These are phyloP conservation scores for Collybia sordida DNA, from an alignment of 768 basidiomycete species.

Conservation along the genomic window DNA sequence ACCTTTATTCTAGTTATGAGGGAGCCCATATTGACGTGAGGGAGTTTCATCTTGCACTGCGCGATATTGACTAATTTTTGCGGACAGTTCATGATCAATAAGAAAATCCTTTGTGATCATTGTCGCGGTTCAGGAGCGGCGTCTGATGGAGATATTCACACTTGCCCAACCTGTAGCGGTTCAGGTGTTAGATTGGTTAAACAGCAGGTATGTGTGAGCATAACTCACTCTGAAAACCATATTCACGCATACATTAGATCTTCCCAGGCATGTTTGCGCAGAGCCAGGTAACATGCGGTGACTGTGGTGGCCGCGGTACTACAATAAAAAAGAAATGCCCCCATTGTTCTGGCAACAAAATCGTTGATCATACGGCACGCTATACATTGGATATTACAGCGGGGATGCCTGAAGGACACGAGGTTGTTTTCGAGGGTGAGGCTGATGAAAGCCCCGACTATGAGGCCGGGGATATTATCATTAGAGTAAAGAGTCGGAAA, in stretches of 20 bases:
- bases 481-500: slow-evolving; percentile 78
- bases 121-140: slow-evolving; percentile 96
- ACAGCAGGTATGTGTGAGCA: slow-evolving; percentile 55
- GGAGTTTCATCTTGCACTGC: not conserved
- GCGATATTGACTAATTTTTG: not conserved
- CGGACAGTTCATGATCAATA: slow-evolving; percentile 85
- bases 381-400: slow-evolving; percentile 84
- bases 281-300: slow-evolving; percentile 77
- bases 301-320: slow-evolving; percentile 83
- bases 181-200: slow-evolving; percentile 81
- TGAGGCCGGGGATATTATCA: slow-evolving; percentile 92
- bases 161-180: slow-evolving; percentile 84
- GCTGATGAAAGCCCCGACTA: slow-evolving; percentile 95
- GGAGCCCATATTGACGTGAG: slow-evolving; percentile 83
- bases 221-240: no score
- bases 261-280: slow-evolving; percentile 97
- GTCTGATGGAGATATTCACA: slow-evolving; percentile 82
- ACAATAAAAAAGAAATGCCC: slow-evolving; percentile 78
- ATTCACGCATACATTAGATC: slow-evolving; percentile 39
- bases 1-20: slow-evolving; percentile 54
- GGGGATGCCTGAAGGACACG: slow-evolving; percentile 92
- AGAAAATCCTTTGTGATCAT: slow-evolving; percentile 92
- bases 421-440: slow-evolving; percentile 94
- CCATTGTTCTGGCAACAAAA: slow-evolving; percentile 80
- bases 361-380: slow-evolving; percentile 75